Base-by-base conservation (phyloP, 2,329 filamentous ascomycete species). In the Paraphaeosphaeria minitans region DNA sequence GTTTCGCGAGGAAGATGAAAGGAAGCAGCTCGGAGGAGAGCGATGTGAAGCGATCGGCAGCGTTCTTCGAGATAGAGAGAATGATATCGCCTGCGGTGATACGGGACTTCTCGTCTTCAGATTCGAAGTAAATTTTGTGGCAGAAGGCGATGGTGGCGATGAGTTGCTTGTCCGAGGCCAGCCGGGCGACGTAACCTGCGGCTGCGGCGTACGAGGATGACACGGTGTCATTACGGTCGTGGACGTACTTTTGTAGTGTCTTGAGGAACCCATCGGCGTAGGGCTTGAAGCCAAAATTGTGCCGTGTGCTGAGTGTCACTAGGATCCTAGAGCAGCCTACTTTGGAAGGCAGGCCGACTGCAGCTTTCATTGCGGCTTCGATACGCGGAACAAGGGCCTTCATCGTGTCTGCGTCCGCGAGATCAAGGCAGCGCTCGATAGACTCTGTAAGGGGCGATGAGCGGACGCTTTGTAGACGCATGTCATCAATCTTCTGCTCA, bases 171-270 rank as follows among this genome's bases (percentile, higher is more conserved):
- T 87, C 84, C 1, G 83, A 83, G n/a, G 84, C 84, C 12, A 86
- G 70, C 21, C 86, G 87, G 66, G 95, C 84, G 56, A 98, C 82
- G 73, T 98, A 98, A 0, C 94, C 95, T 22, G 92, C 86, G 3
- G 93, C 89, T 54, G 88, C 88, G 21, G 93, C 94, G 74, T 97
- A 99, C 2, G 91, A 91, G 61, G 91, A 89, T 71, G 90, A 93
- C 57, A 97, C 93, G 19, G 96, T 95, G 67, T 97, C 93, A 71
- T 99, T 99, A 63, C 90, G 89, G 74, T 99, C 95, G 51, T 97
- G 84, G 1, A 93, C 86, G 58, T 93, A 87, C 75, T 92, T 94
- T 68, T 92, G 87, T 63, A 97, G 84, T 10, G 93, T 75, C 64
- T 88, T 89, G 52, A 97, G 81, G 68, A 97, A 93, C 9, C 84